These are phyloP conservation scores for Calocera cornea DNA, from an alignment of 768 basidiomycete genomes.

Conservation along the genomic window DNA sequence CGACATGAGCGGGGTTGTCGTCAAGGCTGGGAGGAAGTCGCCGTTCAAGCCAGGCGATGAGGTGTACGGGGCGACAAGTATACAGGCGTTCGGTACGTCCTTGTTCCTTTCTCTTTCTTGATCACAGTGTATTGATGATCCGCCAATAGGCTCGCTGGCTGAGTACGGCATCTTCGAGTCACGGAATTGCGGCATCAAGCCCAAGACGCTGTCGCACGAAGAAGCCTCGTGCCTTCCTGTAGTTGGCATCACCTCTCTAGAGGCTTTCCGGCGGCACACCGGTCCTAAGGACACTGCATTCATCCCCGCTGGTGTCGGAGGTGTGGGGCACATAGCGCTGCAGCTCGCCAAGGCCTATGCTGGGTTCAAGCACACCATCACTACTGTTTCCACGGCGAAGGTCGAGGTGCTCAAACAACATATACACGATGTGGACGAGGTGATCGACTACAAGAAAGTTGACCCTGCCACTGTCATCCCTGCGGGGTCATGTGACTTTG, in stretches of 20 bases:
- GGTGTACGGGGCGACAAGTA: not conserved
- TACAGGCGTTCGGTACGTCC: not conserved
- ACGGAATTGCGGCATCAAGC: not conserved
- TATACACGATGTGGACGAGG: not conserved
- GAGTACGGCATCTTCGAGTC: not conserved
- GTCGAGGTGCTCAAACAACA: not conserved
- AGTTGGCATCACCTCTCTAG: not conserved
- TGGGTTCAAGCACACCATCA: not conserved
- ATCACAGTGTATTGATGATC: not conserved
- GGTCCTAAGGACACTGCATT: not conserved
- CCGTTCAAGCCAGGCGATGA: not conserved
- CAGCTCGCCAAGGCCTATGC: not conserved
- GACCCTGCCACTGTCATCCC: not conserved
- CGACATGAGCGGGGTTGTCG: not conserved
- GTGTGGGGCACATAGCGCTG: not conserved
- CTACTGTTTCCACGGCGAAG: not conserved
- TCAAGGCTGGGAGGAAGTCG: not conserved
- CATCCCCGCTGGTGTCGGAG: not conserved
- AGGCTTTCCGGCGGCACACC: not conserved
- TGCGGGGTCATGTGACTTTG: not conserved
- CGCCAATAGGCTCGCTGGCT: not conserved
- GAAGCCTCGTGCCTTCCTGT: not conserved
- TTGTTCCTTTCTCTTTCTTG: not conserved
- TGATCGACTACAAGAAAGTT: slow-evolving; percentile 1
- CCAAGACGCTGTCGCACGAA: not conserved